Conservation (phyloP, 179 eudicot species). For the Corrigiola litoralis region DNA sequence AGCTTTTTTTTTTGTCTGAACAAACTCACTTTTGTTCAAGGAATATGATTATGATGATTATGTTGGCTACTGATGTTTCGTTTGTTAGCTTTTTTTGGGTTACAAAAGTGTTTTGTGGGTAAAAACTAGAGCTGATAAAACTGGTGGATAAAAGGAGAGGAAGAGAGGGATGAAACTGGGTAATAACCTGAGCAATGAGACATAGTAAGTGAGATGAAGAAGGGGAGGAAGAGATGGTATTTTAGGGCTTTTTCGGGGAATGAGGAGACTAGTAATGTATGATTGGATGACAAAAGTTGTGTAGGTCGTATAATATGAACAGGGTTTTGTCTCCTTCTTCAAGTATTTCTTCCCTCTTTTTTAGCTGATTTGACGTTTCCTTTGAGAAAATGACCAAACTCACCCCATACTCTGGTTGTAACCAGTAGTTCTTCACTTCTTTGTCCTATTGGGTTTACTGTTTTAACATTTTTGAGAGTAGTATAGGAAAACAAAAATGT, state of each 20-base stretch:
- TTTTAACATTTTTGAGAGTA: no score
- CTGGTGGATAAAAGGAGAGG: not conserved
- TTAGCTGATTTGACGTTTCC: conserved; percentile 24
- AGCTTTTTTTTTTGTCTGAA: not conserved
- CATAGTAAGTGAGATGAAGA: not conserved
- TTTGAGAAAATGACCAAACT: conserved; percentile 8
- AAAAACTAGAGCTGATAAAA: not conserved
- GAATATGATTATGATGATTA: no score
- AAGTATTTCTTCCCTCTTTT: not conserved
- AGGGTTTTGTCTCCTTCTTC: not conserved
- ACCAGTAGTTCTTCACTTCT: no score
- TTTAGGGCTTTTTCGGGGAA: conserved; percentile 18
- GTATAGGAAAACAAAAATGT: no score
- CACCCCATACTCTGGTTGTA: not conserved
- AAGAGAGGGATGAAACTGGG: not conserved
- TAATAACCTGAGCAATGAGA: not conserved
- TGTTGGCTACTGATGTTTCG: not conserved
- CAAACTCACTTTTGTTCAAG: no score
- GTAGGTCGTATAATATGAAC: not conserved
- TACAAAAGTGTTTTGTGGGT: not conserved
- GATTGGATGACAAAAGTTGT: conserved; percentile 16
- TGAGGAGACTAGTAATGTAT: not conserved
- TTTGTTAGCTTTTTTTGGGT: not conserved
- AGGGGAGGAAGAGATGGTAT: not conserved
- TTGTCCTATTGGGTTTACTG: no score